Base-by-base conservation (phyloP, 2,329 filamentous ascomycete species). In the Hawksworthiomyces lignivorus region DNA sequence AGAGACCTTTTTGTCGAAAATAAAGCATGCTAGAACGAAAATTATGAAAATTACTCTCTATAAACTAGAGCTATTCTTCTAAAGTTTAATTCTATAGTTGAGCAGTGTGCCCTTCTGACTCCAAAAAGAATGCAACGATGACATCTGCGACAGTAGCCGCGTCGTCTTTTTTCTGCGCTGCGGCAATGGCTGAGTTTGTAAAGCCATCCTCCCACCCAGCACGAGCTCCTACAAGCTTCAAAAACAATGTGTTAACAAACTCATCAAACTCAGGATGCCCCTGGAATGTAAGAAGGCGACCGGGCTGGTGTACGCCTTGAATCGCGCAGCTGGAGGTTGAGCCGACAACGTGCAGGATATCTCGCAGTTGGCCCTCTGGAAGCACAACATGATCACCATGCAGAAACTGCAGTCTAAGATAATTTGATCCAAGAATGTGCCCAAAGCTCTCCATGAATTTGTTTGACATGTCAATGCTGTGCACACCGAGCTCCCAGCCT, bases 231-330 rank as follows among this genome's bases (percentile, higher is more conserved):
- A 63, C 63, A 1, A 58, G 52, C 39, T 59, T 59, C 18, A 65
- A 42, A 1, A 54, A 60, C 52, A 67, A 61, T 0, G 54, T 49
- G 38, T 63, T 67, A 9, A 67, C 52, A 40, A 64, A 65, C 0
- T 52, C 43, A 45, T 68, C 61, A 49, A 68, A 69, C 42, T 68
- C 65, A 18, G 64, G 65, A 46, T 68, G 64, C 0, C 64, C 64
- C 35, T 68, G 63, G 20, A 59, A 60, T 0, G 63, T 68, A 15
- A 69, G 50, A 0, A 68, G 51, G 1, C 62, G 52, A 0, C 60
- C 58, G 2, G 57, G 50, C 43, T 63, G 48, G 43, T 62, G 65
- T 5, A 67, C 41, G 0, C 65, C 66, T 43, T 68, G 63, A 6
- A 63, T 50, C 0, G 44, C 48, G 46, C 64, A 68, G 37, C 61